These are phyloP conservation scores for Colletotrichum sp. DNA, from an alignment of 2,329 filamentous ascomycete species.

Conservation along the genomic window DNA sequence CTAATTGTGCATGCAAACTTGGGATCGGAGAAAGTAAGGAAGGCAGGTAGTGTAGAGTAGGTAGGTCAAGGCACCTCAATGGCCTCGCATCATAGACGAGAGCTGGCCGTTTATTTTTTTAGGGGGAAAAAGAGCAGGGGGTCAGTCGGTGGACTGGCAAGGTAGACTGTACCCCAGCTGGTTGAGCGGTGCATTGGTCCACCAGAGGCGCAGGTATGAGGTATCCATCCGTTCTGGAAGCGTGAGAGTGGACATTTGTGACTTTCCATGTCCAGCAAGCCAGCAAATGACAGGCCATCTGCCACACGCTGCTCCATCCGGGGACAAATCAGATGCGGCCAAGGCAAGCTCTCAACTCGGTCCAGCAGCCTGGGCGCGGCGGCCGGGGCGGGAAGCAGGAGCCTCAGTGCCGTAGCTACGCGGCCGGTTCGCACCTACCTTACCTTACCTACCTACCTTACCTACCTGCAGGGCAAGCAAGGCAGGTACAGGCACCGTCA, in stretches of 20 bases:
- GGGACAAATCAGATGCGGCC: slow-evolving; percentile 4
- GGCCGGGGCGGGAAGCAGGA: not conserved
- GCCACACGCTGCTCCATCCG: slow-evolving; percentile 12
- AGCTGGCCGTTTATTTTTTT: slow-evolving; percentile 4
- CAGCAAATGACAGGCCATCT: slow-evolving; percentile 11
- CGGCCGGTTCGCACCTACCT: slow-evolving; percentile 12
- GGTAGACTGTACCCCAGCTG: not conserved
- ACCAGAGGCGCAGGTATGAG: not conserved
- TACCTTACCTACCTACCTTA: not conserved
- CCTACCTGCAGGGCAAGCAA: not conserved
- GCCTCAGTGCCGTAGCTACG: slow-evolving; percentile 17
- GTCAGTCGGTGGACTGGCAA: not conserved
- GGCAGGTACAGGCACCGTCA: not conserved
- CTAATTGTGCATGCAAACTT: not conserved
- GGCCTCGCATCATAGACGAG: slow-evolving; percentile 19
- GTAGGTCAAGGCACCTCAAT: not conserved
- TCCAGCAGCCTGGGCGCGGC: slow-evolving; percentile 7
- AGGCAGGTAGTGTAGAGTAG: not conserved
- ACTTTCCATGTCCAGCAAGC: not conserved
- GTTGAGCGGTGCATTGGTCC: not conserved
- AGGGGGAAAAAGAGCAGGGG: not conserved
- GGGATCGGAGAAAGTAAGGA: not conserved
- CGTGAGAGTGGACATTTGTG: not conserved
- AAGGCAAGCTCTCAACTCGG: not conserved
- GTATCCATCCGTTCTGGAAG: not conserved